Evolutionary conservation across 768 basidiomycete genomes (phyloP).

Genomic region (Suillus lakei): DNA sequence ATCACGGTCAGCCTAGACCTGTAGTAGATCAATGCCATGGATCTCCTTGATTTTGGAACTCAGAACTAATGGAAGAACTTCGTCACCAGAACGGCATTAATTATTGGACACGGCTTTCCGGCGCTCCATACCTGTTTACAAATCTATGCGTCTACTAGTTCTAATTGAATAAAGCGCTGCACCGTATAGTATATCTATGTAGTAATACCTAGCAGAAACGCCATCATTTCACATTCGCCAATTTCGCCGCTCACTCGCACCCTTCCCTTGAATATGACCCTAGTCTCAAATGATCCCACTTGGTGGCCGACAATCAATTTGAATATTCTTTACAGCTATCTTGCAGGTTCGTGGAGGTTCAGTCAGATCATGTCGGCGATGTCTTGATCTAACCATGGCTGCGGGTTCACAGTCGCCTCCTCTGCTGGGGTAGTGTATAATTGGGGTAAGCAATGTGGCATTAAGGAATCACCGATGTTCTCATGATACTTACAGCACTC

Average conservation of each 20-base stretch:
- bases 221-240: no score
- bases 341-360: not conserved
- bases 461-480: not conserved
- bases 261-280: not conserved
- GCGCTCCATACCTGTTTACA: no score
- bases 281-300: not conserved
- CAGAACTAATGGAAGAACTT: no score
- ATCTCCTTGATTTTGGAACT: no score
- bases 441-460: not conserved
- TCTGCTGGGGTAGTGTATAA: not conserved
- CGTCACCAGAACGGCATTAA: no score
- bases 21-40: no score
- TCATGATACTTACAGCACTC: not conserved
- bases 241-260: not conserved
- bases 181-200: no score
- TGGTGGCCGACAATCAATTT: not conserved
- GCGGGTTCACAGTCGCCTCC: not conserved
- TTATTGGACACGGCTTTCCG: no score
- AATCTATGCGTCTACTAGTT: no score
- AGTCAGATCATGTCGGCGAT: no score
- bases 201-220: not conserved
- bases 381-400: not conserved
- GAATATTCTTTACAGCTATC: not conserved
- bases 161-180: no score
- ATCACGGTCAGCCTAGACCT: no score